These are phyloP conservation scores for Carpinus fangiana DNA, from an alignment of 306 rosid species.

Conservation along the genomic window DNA sequence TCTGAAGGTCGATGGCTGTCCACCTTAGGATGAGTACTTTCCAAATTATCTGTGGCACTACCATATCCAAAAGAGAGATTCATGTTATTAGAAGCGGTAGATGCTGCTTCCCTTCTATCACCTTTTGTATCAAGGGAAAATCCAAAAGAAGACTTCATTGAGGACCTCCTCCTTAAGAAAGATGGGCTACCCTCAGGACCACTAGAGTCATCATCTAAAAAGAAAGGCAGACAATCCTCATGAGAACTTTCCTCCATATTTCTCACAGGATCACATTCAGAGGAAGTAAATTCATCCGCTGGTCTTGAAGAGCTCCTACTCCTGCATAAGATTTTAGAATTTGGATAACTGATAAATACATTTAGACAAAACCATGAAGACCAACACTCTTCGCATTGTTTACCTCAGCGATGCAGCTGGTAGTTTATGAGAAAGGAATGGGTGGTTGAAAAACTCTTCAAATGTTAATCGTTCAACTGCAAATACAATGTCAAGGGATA, in stretches of 20 bases:
- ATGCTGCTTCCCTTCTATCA: slow-evolving; percentile 52
- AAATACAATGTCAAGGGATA: slow-evolving; percentile 34
- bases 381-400: slow-evolving; percentile 13
- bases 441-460: slow-evolving; percentile 91
- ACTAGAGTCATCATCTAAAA: slow-evolving; percentile 81
- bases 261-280: slow-evolving; percentile 49
- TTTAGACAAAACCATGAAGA: slow-evolving; percentile 21
- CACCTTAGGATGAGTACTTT: slow-evolving; percentile 38
- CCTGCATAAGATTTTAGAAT: slow-evolving; percentile 43
- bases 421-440: slow-evolving; percentile 59
- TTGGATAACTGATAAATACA: slow-evolving; percentile 22
- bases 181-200: slow-evolving; percentile 81
- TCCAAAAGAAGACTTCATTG: slow-evolving; percentile 76
- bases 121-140: slow-evolving; percentile 59
- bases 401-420: slow-evolving; percentile 66
- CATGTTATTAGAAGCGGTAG: slow-evolving; percentile 37
- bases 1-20: slow-evolving; percentile 51
- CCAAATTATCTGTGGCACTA: slow-evolving; percentile 47
- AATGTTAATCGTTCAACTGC: slow-evolving; percentile 93
- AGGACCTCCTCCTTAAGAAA: slow-evolving; percentile 55
- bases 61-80: slow-evolving; percentile 45
- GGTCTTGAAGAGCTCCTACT: slow-evolving; percentile 53
- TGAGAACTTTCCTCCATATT: slow-evolving; percentile 64
- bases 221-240: slow-evolving; percentile 88
- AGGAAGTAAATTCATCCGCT: slow-evolving; percentile 48